These are phyloP conservation scores for Whalleya microplaca DNA, from an alignment of 2,329 filamentous ascomycete genomes.

Conservation along the genomic window DNA sequence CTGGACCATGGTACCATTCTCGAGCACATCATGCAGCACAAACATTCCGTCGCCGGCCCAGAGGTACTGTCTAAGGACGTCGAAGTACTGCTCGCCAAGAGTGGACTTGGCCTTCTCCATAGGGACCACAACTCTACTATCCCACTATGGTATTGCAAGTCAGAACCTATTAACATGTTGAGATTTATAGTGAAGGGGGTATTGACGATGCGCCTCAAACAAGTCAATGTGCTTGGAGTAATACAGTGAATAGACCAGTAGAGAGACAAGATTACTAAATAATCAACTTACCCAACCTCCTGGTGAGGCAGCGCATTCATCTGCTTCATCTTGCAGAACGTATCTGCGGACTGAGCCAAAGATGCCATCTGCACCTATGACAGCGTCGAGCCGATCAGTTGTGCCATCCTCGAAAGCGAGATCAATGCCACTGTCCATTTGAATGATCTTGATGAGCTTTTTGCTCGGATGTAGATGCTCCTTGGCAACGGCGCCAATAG, in stretches of 20 bases:
- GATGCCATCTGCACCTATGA: slow-evolving; percentile 28
- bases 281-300: no score
- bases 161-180: no score
- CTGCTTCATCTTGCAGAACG: slow-evolving; percentile 1
- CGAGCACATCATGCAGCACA: slow-evolving; percentile 25
- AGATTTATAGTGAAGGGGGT: no score
- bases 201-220: no score
- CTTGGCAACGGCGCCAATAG: slow-evolving; percentile 4
- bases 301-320: slow-evolving; percentile 8
- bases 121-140: slow-evolving; percentile 18
- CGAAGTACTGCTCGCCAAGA: slow-evolving; percentile 21
- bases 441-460: slow-evolving; percentile 5
- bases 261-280: no score
- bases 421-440: background rate
- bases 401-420: slow-evolving; percentile 19
- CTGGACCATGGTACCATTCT: slow-evolving; percentile 24
- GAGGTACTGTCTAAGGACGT: slow-evolving; percentile 15
- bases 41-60: slow-evolving; percentile 24
- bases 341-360: slow-evolving; percentile 18
- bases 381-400: slow-evolving; percentile 11
- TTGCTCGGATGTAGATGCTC: slow-evolving; percentile 3
- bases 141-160: no score
- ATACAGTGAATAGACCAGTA: no score
- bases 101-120: slow-evolving; percentile 12
- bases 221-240: no score